Evolutionary conservation across 139 green algal species (phyloP).

Genomic region (Chlorella vulgaris): DNA sequence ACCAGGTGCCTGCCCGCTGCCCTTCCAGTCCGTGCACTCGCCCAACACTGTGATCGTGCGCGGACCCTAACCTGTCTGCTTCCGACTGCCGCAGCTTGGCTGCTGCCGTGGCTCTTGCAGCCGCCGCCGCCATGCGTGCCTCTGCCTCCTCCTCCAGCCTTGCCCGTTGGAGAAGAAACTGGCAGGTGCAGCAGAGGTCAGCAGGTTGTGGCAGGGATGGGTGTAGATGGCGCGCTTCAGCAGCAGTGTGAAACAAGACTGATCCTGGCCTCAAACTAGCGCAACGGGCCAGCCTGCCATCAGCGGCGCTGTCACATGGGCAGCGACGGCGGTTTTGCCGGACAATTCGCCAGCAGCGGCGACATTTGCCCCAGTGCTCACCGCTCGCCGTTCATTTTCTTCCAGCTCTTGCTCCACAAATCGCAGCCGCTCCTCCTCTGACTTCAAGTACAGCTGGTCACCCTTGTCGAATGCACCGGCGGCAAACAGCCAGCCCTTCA

Average conservation of each 20-base stretch:
- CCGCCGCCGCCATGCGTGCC: background rate
- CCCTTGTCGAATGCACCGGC: constrained; percentile 63
- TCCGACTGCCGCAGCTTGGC: constrained; percentile 14
- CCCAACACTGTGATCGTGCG: no score
- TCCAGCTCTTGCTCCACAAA: constrained; percentile 55
- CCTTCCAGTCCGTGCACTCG: no score
- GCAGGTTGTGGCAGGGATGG: background rate
- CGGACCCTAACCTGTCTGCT: constrained; percentile 16
- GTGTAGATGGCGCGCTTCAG: no score
- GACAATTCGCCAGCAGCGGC: no score
- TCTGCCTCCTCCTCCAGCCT: constrained; percentile 22
- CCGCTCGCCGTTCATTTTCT: constrained; percentile 39
- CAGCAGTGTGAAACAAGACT: background rate
- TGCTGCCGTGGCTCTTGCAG: background rate
- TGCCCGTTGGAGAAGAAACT: constrained; percentile 7
- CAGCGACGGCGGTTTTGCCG: no score
- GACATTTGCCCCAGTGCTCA: background rate
- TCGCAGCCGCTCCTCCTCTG: constrained; percentile 57
- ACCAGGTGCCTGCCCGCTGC: no score
- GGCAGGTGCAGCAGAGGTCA: background rate
- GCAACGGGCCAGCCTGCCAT: no score
- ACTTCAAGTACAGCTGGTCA: constrained; percentile 60
- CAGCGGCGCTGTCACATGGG: no score
- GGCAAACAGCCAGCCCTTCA: constrained; percentile 59
- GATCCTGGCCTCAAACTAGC: no score